Conservation (phyloP, 2,329 filamentous ascomycete species). For the Neopestalotiopsis clavispora region DNA sequence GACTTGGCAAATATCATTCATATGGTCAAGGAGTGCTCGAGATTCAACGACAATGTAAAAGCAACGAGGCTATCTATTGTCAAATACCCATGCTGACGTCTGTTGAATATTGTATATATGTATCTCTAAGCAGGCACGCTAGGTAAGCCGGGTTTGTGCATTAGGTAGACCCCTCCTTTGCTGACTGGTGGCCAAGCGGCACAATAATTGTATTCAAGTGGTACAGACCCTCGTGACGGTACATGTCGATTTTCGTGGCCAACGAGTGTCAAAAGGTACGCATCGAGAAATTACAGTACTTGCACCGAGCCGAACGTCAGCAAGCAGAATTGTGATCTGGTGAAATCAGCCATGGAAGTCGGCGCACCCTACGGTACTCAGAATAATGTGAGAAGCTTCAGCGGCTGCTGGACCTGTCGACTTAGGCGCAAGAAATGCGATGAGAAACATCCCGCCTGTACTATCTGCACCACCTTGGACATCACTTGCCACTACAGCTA, state of each 20-base stretch:
- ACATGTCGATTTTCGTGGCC: neutral
- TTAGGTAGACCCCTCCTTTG: neutral
- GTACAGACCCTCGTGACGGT: neutral
- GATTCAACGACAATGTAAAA: neutral
- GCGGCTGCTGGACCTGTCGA: slow-evolving; percentile 46
- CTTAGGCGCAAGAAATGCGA: slow-evolving; percentile 50
- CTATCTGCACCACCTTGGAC: slow-evolving; percentile 38
- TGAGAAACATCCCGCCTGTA: slow-evolving; percentile 42
- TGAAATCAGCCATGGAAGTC: neutral
- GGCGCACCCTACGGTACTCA: neutral
- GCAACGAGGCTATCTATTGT: neutral
- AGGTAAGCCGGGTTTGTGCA: neutral
- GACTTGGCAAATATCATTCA: no score
- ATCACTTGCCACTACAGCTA: slow-evolving; percentile 45
- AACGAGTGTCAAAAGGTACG: neutral
- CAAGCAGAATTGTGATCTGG: neutral
- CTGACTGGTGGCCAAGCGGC: neutral
- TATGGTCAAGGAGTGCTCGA: no score
- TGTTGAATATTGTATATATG: neutral
- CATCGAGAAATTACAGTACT: neutral
- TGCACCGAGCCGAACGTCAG: neutral
- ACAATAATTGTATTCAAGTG: neutral
- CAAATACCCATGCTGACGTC: neutral
- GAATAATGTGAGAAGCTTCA: slow-evolving; percentile 10
- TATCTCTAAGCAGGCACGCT: neutral